Evolutionary conservation across 306 rosid genomes (phyloP).

Genomic region (Pyrus pyrifolia): DNA sequence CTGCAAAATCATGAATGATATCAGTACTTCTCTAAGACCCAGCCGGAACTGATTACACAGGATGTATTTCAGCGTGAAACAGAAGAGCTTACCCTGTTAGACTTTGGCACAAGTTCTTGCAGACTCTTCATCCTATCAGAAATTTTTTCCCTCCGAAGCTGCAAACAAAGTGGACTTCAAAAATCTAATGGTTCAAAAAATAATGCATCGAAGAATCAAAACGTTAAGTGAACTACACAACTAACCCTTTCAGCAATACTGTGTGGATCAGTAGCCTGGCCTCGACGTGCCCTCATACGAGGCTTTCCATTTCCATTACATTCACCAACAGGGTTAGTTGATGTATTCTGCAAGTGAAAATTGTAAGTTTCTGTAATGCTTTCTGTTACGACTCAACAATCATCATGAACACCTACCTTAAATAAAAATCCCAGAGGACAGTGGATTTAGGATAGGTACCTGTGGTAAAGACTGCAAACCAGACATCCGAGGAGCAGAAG

Average conservation of each 20-base stretch:
- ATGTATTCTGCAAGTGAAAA: conserved; percentile 3
- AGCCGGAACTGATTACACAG: neutral
- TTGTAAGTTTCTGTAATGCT: neutral
- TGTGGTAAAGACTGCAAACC: conserved; percentile 9
- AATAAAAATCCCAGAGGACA: neutral
- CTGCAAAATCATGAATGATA: conserved; percentile 16
- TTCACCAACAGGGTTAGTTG: neutral
- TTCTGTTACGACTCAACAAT: neutral
- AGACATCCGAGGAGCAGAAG: conserved; percentile 6
- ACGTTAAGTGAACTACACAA: neutral
- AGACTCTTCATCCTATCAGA: conserved; percentile 39
- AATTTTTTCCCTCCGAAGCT: conserved; percentile 44
- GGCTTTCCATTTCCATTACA: conserved; percentile 20
- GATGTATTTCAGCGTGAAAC: neutral
- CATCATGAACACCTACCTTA: neutral
- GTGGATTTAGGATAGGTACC: neutral
- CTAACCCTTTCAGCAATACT: conserved; percentile 49
- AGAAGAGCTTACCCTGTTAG: conserved; percentile 23
- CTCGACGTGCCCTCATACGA: conserved; percentile 37
- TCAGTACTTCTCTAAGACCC: neutral
- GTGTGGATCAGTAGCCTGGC: conserved; percentile 49
- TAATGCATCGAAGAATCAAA: no score
- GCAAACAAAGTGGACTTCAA: neutral
- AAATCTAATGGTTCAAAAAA: neutral
- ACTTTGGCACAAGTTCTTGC: conserved; percentile 45